Evolutionary conservation across 208 protist genomes (phyloP), one percentile per base, ranked within the genome.

Genomic region (Porcisia deanei): DNA sequence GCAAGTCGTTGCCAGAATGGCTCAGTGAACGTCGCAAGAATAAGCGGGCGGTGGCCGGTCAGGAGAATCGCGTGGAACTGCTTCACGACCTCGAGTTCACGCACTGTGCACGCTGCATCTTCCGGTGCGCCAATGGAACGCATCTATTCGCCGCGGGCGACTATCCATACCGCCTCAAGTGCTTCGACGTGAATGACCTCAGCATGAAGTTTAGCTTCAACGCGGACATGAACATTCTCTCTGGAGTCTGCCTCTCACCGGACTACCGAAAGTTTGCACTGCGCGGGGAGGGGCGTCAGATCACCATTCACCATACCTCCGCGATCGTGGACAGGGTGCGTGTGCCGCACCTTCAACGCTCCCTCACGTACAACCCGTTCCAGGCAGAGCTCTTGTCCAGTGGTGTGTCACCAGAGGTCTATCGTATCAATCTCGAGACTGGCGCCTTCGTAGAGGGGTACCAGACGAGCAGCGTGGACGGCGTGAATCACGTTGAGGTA

Each of bases 171-270:
- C 89, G 92, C 7, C 84, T 97, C 61, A 96, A 96, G 85, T 96
- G 92, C 73, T 96, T 94, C 76, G 92, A 96, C 71, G 90, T 97
- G 22, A 94, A 96, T 73, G 87, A 98, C 71, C 85, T 98, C 9
- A 94, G 89, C 79, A 95, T 97, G 91, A 98, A 98, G 84, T 98
- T 93, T 75, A 93, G 86, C 71, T 97, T 96, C 74, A 94, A 96
- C 75, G 91, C 90, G 34, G 94, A 98, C 70, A 96, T 94, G 89
- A 85, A 85, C 65, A 93, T 98, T 63, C 75, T 96, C 10, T 85
- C 83, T 55, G 91, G 91, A 8, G 86, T 96, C 7, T 93, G 90
- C 47, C 86, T 98, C 16, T 96, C 94, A 3, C 76, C 87, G 0
- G 95, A 98, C 82, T 98, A 92, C 80, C 91, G 88, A 65, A 97